Evolutionary conservation across 2,329 filamentous ascomycete genomes (phyloP), one percentile per base, ranked within the genome.

Genomic region (Coniochaeta sp.): DNA sequence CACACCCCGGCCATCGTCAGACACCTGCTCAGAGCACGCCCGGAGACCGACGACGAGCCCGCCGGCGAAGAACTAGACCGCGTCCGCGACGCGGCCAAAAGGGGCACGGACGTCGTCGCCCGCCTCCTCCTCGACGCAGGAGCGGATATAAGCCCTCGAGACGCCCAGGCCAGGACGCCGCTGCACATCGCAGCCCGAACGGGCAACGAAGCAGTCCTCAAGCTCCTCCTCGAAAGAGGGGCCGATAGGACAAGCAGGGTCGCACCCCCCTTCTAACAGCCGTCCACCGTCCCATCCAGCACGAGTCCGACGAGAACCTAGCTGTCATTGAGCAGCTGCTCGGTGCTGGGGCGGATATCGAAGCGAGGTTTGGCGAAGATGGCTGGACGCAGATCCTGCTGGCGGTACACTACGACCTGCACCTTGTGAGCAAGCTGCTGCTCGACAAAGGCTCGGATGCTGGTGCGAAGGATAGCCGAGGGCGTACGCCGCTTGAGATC

Each of bases 371-470:
- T 32, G 30, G n/a, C 24, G 7, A 45, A 6, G 20, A 45, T 6
- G 40, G 40, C 9, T 45, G 40, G 40, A 45, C 40, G 40, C 20
- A 16, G 9, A 13, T 45, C 14, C n/a, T 35, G n/a, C n/a, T 16
- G n/a, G 40, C 40, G 24, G 20, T 45, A 14, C 24, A 20, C 4
- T 27, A 27, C 40, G 20, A 45, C 24, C 40, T 45, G 12, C 10
- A 6, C 20, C 18, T 18, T 7, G 40, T 45, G 20, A 24, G 9
- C 20, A 26, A 45, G 20, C 13, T 24, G 0, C 26, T 55, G 12
- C 47, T 55, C 14, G 40, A 40, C 8, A 20, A 46, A 6, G 51
- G 32, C 13, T 48, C 32, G 7, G 24, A 57, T 8, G 27, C 48
- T 14, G 46, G 53, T 27, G n/a, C 10, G 13, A 50, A 40, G 24